Evolutionary conservation across 2,329 filamentous ascomycete genomes (phyloP).

Genomic region (Cryphonectria parasitica): DNA sequence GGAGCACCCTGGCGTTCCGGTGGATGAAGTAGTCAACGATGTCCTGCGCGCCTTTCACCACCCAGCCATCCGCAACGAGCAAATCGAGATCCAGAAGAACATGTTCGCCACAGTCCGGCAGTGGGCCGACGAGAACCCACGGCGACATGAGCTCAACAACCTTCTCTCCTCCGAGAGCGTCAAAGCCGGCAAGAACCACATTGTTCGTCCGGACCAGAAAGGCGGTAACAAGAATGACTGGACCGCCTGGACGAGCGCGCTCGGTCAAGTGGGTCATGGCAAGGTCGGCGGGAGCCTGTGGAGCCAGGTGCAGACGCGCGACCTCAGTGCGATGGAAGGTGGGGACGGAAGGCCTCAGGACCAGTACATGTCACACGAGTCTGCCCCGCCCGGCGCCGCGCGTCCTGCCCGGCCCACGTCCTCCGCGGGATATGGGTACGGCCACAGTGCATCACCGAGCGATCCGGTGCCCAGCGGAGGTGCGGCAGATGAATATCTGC

Average conservation of each 20-base stretch:
- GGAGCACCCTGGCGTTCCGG: conserved; percentile 82
- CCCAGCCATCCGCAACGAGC: conserved; percentile 76
- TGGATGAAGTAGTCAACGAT: conserved; percentile 83
- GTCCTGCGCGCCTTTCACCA: conserved; percentile 87
- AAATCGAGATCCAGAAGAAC: conserved; percentile 76
- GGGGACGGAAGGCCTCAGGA: conserved; percentile 42
- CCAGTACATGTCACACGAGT: conserved; percentile 31
- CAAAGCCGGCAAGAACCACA: conserved; percentile 79
- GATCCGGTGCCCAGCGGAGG: conserved; percentile 18
- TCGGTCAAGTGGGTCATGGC: conserved; percentile 50
- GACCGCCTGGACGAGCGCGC: conserved; percentile 43
- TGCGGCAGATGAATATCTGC: conserved; percentile 27
- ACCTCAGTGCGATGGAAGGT: conserved; percentile 59
- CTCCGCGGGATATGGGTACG: conserved; percentile 19
- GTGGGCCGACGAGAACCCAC: conserved; percentile 75
- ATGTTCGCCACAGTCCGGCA: conserved; percentile 88
- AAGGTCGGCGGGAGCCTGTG: conserved; percentile 64
- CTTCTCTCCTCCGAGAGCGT: conserved; percentile 85
- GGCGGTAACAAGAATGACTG: conserved; percentile 39
- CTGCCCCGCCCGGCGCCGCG: conserved; percentile 26
- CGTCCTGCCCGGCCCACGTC: conserved; percentile 33
- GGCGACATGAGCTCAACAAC: conserved; percentile 70
- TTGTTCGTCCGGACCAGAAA: conserved; percentile 44
- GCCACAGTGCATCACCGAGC: conserved; percentile 4
- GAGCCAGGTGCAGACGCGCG: conserved; percentile 63